These are phyloP conservation scores for Saturnispora quitensis DNA, from an alignment of 805 yeast species.

Conservation along the genomic window DNA sequence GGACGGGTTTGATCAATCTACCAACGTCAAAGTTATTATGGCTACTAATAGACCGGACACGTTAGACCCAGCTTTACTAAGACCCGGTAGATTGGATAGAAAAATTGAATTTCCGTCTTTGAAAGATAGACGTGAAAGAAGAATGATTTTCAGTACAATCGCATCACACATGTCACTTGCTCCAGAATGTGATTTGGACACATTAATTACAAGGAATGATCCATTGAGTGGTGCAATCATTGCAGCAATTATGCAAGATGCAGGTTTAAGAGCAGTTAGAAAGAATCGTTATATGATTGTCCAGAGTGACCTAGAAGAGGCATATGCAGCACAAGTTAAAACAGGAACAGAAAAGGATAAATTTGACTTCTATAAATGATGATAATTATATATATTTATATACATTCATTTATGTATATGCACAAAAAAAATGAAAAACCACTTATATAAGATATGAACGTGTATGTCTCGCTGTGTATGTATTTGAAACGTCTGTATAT, in stretches of 20 bases:
- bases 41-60: conserved; percentile 99
- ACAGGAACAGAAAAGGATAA: conserved; percentile 92
- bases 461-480: background rate
- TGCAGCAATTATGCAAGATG: conserved; percentile 99
- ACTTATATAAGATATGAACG: background rate
- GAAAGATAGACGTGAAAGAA: conserved; percentile 95
- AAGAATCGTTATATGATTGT: conserved; percentile 94
- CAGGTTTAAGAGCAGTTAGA: conserved; percentile 97
- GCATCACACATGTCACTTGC: conserved; percentile 97
- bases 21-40: conserved; percentile 96
- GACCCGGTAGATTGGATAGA: conserved; percentile 98
- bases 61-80: conserved; percentile 91
- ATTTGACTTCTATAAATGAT: conserved; percentile 89
- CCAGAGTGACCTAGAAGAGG: conserved; percentile 95
- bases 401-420: background rate
- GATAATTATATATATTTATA: background rate
- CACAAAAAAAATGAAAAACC: background rate
- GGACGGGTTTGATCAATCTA: conserved; percentile 97
- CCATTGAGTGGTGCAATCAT: conserved; percentile 95
- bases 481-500: too few species aligned
- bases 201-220: conserved; percentile 89
- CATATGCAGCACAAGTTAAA: conserved; percentile 94
- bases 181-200: conserved; percentile 94
- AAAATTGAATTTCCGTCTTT: conserved; percentile 95
- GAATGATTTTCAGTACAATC: conserved; percentile 89